Conservation (phyloP, 441 rosid species). For the Monsonia emarginata region DNA sequence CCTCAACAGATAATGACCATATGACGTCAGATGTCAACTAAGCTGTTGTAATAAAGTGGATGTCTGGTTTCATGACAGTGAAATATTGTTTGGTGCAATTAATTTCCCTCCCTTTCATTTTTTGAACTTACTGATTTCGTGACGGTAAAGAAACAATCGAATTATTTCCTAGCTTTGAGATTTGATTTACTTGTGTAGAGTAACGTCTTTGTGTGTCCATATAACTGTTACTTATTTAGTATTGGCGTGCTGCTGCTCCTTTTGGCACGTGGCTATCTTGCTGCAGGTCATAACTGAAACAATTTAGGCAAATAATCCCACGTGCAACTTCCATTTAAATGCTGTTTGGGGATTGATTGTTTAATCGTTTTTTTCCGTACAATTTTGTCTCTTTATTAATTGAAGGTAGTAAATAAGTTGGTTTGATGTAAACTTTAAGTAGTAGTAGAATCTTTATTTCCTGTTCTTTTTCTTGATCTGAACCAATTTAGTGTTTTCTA, state of each 20-base stretch:
- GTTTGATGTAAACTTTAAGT: neutral
- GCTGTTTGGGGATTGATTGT: neutral
- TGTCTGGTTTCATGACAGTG: neutral
- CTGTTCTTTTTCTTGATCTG: neutral
- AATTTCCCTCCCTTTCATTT: neutral
- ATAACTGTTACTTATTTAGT: neutral
- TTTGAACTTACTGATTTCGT: neutral
- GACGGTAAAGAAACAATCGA: neutral
- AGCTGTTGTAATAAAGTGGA: neutral
- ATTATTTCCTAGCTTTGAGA: neutral
- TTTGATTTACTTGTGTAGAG: neutral
- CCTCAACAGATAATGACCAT: neutral
- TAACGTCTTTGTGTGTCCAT: neutral
- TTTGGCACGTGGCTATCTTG: neutral
- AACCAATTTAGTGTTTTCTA: too few relatives aligned
- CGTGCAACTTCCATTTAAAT: neutral
- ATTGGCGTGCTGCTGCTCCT: neutral
- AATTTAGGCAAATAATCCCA: neutral
- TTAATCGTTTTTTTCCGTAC: neutral
- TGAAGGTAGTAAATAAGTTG: neutral
- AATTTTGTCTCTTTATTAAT: neutral
- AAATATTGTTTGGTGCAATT: neutral
- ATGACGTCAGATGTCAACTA: neutral
- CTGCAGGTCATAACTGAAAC: neutral
- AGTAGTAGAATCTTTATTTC: neutral